Evolutionary conservation across 345 rosid genomes (phyloP), one percentile per base, ranked within the genome.

Genomic region (Boechera divaricarpa): DNA sequence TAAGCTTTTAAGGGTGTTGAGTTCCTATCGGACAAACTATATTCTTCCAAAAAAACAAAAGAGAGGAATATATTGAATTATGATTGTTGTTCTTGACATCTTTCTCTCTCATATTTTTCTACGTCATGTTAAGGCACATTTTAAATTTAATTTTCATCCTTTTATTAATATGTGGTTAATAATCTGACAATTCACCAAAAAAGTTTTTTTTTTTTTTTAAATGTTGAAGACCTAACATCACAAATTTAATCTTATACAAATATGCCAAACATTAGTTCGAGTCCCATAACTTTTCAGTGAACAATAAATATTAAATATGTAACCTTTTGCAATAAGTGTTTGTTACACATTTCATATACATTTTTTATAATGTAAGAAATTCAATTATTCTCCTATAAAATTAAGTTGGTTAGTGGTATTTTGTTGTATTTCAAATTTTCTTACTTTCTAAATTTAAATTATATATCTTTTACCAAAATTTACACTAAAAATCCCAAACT

Each of bases 1-100:
- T 41, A 41, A 41, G 32, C 65, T 77, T 69, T 62, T 15, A 62
- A 44, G 47, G 65, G 70, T 63, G 75, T 63, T 63, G 65, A 70
- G 53, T 63, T 70, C 71, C 76, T 77, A 77, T 69, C 69, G 69
- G 74, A 76, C 69, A 76, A 69, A 76, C 59, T 32, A 36, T 71
- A 77, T 70, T 77, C 61, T 70, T 77, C 35, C n/a, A 38, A 15
- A 53, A 54, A 33, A 53, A 76, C 24, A 7, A 77, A 54, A 55
- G 45, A 54, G 65, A 77, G 39, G 66, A 63, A 77, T 77, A 63
- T 26, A 28, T 77, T 29, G 52, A 69, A 54, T 69, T 63, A 54
- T 64, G 66, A 63, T 54, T 62, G 35, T 44, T 63, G 69, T 36
- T 61, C 38, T 63, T 63, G 68, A 63, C 24, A 5, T 44, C 44